Conservation (phyloP, 768 basidiomycete genomes). For the Boletus reticulatus region DNA sequence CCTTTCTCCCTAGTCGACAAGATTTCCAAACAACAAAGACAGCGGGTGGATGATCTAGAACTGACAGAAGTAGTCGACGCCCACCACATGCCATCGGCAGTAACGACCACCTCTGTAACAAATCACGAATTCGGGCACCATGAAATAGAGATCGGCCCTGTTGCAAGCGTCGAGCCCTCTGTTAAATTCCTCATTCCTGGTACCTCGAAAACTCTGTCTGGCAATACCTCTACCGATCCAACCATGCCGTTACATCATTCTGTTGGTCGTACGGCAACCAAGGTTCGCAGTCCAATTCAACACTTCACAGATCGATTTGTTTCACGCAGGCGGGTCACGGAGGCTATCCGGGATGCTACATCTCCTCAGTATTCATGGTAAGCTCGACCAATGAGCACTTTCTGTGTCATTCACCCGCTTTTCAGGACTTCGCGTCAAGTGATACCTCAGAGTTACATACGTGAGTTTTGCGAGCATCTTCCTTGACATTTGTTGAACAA, state of each 20-base stretch:
- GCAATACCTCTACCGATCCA: no score
- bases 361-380: neutral
- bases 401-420: neutral
- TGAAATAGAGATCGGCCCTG: neutral
- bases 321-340: neutral
- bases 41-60: neutral
- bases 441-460: neutral
- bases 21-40: conserved; percentile 22
- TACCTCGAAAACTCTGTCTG: neutral
- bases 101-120: neutral
- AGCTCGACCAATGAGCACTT: neutral
- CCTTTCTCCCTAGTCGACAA: conserved; percentile 47
- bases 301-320: neutral
- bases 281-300: neutral
- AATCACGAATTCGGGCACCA: neutral
- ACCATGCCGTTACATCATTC: neutral
- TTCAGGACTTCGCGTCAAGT: neutral
- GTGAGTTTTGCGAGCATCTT: neutral
- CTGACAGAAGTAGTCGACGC: conserved; percentile 51
- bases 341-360: neutral
- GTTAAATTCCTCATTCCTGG: no score
- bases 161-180: conserved; percentile 46
- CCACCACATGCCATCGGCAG: conserved; percentile 20
- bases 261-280: neutral
- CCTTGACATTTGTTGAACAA: neutral